Base-by-base conservation (phyloP, 2,329 filamentous ascomycete species). In the Fusarium sp. region DNA sequence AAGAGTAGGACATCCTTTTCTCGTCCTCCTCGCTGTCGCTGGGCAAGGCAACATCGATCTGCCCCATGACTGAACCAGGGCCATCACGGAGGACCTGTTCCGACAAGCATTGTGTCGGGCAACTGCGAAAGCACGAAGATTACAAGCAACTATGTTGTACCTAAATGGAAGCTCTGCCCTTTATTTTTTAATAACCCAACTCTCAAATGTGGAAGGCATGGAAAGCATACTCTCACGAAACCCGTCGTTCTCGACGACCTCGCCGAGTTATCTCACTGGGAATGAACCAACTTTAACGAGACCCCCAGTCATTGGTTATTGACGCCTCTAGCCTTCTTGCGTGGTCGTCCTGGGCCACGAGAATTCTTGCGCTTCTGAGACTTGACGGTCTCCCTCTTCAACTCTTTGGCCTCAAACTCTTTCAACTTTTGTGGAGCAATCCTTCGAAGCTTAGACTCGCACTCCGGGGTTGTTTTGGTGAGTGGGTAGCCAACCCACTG, bases 401-500 rank as follows among this genome's bases (percentile, higher is more conserved):
- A 22, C 57, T 74, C 67, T 61, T 77, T 77, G 29, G 76, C 77
- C 69, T 77, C 67, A 41, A 71, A 79, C 50, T 74, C 73, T 6
- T 75, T 70, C 24, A 79, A 67, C 65, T 73, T 75, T 2, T 65
- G 70, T 1, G 74, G 77, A 1, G 77, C 77, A 43, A 77, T 77
- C 50, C 64, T 50, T 39, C 65, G 69, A 6, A 79, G 63, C 64
- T 73, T 76, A 14, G 62, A 56, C 10, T 78, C 74, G 31, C 70
- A 63, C 69, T 79, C 77, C 67, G 61, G 71, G 20, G 77, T 76
- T 4, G 75, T 72, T 14, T 79, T 70, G 20, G 59, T 37, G 31
- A 45, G 68, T n/a, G 68, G 67, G 62, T 74, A 79, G 1, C 77
- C 77, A 31, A 78, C 76, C 77, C 77, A 79, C 56, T 79, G 77